A percentile compares a stretch with the other conserved stretches of the same genome.
These are phyloP conservation scores for Afroboletus lepidellus DNA, from an alignment of 1,284 basidiomycete species.

Conservation along the genomic window DNA sequence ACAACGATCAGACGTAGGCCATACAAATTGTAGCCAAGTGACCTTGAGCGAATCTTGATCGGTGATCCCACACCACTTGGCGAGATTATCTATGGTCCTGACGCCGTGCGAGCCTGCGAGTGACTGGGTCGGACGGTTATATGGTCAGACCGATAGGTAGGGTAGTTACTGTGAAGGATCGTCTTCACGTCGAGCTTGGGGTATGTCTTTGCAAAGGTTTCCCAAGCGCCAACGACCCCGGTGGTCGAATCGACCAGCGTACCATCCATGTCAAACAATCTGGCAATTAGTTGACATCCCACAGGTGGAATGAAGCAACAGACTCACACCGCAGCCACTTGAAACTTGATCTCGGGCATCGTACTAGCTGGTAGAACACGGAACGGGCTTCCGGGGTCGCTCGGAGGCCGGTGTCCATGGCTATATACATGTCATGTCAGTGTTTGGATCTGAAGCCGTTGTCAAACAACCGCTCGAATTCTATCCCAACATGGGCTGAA, in stretches of 20 bases:
- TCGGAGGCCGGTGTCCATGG: neutral
- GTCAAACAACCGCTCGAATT: conserved; percentile 28
- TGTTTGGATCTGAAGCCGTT: conserved; percentile 28
- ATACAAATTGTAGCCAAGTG: conserved; percentile 9
- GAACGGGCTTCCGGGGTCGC: neutral
- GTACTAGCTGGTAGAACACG: neutral
- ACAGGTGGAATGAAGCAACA: neutral
- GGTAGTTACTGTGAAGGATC: conserved; percentile 59
- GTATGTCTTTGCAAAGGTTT: conserved; percentile 61
- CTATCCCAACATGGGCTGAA: conserved; percentile 15
- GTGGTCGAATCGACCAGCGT: conserved; percentile 74
- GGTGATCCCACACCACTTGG: conserved; percentile 64
- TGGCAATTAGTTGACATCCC: conserved; percentile 28
- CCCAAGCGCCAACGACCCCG: conserved; percentile 76
- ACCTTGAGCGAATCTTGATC: conserved; percentile 71
- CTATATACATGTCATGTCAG: neutral
- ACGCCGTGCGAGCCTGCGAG: conserved; percentile 75
- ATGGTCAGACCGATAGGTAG: conserved; percentile 1
- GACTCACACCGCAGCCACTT: conserved; percentile 56
- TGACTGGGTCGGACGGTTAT: conserved; percentile 1
- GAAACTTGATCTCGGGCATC: conserved; percentile 50
- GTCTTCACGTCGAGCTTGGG: conserved; percentile 58
- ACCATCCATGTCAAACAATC: conserved; percentile 79
- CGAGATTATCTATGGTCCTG: conserved; percentile 77
- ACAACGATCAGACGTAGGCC: neutral